Evolutionary conservation across 2,329 filamentous ascomycete genomes (phyloP), one percentile per base, ranked within the genome.

Genomic region (Nemania sp.): DNA sequence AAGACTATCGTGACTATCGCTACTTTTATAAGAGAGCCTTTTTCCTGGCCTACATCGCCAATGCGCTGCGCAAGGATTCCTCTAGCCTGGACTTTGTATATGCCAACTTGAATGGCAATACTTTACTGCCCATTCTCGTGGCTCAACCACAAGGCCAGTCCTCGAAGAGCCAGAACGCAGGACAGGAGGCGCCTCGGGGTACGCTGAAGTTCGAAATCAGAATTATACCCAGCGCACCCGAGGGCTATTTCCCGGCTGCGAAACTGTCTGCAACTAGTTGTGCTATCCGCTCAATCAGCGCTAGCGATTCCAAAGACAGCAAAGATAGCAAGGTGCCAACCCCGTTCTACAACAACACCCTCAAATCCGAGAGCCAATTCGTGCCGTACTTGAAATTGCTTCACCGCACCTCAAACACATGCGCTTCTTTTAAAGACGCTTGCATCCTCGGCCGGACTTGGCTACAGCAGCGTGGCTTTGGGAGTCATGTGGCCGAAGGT

Each of bases 11-110:
- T 44, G 91, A 96, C 70, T 81, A 94, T 76, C 84, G 94, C 57
- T 97, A 96, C 74, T 96, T 97, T 68, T 92, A 97, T 75, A 95
- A 96, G 66, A 80, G 92, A 59, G 89, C 94, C 11, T 97, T 93
- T 72, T 97, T 95, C 68, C 76, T 97, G 45, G 90, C 92, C 28
- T 90, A 89, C 60, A 76, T 97, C 51, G 86, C 91, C 12, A 84
- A 83, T 24, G 84, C 82, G 4, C 75, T 97, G 47, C 83, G 84
- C 60, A 76, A 80, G 31, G 73, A 80, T 3, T 72, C 85, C 40
- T 75, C 74, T 14, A 73, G 75, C 1, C 78, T 88, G 61, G 76
- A 81, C 12, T 64, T 89, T 39, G 75, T 75, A 4, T 95, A 88
- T 70, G 82, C 83, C 54, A 78, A 80, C 60, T 75, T 90, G 45